These are phyloP conservation scores for Coelastrella sp. DNA, from an alignment of 139 green algal species.

Conservation along the genomic window DNA sequence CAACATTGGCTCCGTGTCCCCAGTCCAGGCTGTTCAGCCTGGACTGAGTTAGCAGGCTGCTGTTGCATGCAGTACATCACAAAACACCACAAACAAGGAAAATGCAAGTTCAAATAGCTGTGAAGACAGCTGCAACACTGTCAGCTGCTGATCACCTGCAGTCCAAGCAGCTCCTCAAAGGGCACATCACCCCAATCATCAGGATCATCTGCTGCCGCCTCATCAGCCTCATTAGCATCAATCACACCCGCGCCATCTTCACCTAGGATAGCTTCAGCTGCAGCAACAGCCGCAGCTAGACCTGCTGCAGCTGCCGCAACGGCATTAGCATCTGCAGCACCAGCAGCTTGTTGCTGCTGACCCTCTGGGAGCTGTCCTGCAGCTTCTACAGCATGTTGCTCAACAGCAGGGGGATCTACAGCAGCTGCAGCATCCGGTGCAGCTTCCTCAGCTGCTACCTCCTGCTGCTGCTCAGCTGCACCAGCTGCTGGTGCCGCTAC, in stretches of 20 bases:
- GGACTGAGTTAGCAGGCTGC: no score
- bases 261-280: not conserved
- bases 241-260: not conserved
- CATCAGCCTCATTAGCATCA: not conserved
- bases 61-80: not conserved
- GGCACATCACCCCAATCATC: slow-evolving; percentile 62
- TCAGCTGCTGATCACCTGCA: slow-evolving; percentile 40
- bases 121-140: no score
- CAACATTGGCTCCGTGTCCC: no score
- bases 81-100: not conserved
- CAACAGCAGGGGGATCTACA: no score
- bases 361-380: no score
- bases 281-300: not conserved
- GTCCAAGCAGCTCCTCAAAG: slow-evolving; percentile 73
- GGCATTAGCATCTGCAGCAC: no score
- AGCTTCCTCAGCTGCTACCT: not conserved
- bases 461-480: not conserved
- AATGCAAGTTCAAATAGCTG: not conserved
- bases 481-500: not conserved
- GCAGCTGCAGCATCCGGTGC: not conserved
- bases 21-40: no score
- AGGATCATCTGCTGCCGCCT: not conserved
- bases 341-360: no score
- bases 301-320: slow-evolving; percentile 1
- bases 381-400: no score